These are phyloP conservation scores for Xylaria sp. DNA, from an alignment of 2,329 filamentous ascomycete species.

Conservation along the genomic window DNA sequence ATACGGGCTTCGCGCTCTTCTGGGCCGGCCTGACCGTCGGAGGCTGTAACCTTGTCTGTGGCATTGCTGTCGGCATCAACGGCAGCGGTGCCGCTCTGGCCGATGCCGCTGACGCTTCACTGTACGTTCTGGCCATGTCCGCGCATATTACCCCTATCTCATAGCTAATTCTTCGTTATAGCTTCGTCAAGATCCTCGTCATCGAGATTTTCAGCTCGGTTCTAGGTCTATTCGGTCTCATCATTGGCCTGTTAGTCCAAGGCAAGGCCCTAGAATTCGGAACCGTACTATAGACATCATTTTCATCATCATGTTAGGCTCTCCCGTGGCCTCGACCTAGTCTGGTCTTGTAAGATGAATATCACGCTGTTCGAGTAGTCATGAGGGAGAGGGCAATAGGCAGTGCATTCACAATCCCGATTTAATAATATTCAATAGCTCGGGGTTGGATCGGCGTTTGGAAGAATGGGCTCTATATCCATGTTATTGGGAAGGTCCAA, in stretches of 20 bases:
- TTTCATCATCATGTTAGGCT: background rate
- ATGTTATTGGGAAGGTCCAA: slow-evolving; percentile 29
- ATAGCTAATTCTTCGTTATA: slow-evolving; percentile 51
- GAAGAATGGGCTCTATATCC: slow-evolving; percentile 33
- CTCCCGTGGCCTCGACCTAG: slow-evolving; percentile 10
- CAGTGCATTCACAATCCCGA: slow-evolving; percentile 36
- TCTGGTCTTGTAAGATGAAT: slow-evolving; percentile 20
- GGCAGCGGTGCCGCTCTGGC: slow-evolving; percentile 95
- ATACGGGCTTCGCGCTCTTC: slow-evolving; percentile 94
- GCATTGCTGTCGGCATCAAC: slow-evolving; percentile 97
- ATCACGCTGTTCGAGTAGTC: slow-evolving; percentile 20
- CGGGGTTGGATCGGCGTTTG: slow-evolving; percentile 39
- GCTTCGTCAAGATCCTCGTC: slow-evolving; percentile 98
- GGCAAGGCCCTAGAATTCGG: slow-evolving; percentile 84
- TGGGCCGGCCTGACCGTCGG: slow-evolving; percentile 96
- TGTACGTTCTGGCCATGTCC: slow-evolving; percentile 68
- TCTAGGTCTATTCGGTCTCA: slow-evolving; percentile 93
- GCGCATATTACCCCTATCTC: slow-evolving; percentile 10
- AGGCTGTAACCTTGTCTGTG: slow-evolving; percentile 94
- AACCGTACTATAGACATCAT: slow-evolving; percentile 42
- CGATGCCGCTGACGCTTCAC: slow-evolving; percentile 88
- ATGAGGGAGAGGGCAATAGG: slow-evolving; percentile 19
- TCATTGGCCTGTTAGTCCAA: slow-evolving; percentile 89
- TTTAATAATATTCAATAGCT: slow-evolving; percentile 24
- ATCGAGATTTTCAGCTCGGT: slow-evolving; percentile 99